A percentile compares a stretch with the other conserved stretches of the same genome.
phyloP scores from a whole-genome alignment of 306 rosid species.

The Ormosia emarginata region DNA sequence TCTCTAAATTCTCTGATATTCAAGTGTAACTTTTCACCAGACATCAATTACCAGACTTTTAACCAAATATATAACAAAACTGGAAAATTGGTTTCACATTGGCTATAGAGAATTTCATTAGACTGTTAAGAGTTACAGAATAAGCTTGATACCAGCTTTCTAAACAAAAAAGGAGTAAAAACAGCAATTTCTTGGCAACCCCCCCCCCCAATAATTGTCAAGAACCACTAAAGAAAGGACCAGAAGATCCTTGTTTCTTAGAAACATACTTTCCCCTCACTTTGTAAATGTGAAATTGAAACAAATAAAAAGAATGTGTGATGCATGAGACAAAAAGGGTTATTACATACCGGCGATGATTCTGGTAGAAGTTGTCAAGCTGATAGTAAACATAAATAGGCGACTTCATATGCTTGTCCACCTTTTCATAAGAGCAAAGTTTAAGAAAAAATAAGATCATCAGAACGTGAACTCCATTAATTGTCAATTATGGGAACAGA shows the following conservation, averaged over 20 bases:
- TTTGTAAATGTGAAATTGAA: neutral
- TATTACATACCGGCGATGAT: conserved; percentile 73
- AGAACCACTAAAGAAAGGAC: neutral
- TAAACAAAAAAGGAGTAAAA: neutral
- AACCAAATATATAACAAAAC: neutral
- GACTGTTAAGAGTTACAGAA: neutral
- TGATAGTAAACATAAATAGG: conserved; percentile 85
- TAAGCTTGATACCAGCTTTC: neutral
- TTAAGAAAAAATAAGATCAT: conserved; percentile 4
- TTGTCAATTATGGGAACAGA: neutral
- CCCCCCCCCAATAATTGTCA: neutral
- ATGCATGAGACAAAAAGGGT: neutral
- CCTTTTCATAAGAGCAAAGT: conserved; percentile 37
- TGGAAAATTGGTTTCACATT: neutral
- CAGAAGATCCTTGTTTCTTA: neutral
- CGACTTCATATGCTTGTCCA: conserved; percentile 60
- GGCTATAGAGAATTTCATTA: neutral
- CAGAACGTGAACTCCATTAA: neutral
- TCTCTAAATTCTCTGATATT: too few relatives aligned
- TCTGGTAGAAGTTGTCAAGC: conserved; percentile 94
- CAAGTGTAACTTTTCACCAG: neutral
- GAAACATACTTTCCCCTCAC: neutral
- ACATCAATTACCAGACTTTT: neutral
- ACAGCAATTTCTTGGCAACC: neutral
- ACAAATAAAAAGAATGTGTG: neutral